phyloP scores from a whole-genome alignment of 1,284 basidiomycete species.

The Agaricales sp. region DNA sequence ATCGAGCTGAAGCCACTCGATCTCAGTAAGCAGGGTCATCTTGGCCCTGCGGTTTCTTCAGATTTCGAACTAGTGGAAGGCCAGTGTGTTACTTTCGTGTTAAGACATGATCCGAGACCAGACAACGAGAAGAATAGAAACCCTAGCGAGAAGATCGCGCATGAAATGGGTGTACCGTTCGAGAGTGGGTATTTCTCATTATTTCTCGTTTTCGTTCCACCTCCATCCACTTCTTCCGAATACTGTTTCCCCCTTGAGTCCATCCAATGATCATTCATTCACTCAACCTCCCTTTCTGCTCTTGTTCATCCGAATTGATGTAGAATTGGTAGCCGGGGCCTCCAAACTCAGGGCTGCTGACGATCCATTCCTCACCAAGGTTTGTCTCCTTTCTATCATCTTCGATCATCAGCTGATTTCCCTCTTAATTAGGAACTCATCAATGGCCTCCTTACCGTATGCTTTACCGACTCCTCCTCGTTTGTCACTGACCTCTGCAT shows the following conservation, averaged over 20 bases:
- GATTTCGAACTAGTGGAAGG: conserved; percentile 66
- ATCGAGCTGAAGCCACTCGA: conserved; percentile 53
- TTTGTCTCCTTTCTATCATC: conserved; percentile 14
- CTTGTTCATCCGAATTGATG: neutral
- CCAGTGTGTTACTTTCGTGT: conserved; percentile 76
- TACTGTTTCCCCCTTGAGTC: neutral
- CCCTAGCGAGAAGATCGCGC: conserved; percentile 27
- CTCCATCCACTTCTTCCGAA: neutral
- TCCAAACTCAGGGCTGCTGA: conserved; percentile 28
- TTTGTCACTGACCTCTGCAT: neutral
- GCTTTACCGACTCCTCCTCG: conserved; percentile 11
- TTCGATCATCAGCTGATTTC: no score
- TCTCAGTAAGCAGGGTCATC: conserved; percentile 53
- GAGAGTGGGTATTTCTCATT: neutral
- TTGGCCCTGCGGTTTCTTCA: conserved; percentile 43
- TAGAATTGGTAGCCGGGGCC: neutral
- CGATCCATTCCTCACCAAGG: conserved; percentile 58
- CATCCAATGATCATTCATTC: conserved; percentile 22
- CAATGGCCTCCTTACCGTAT: conserved; percentile 40
- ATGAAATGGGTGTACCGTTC: conserved; percentile 30
- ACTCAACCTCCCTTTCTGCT: neutral
- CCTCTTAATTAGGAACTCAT: conserved; percentile 34
- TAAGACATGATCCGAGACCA: conserved; percentile 32
- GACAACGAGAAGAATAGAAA: conserved; percentile 9
- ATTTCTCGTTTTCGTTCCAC: neutral